These are phyloP conservation scores for Citrullus amarus DNA, from an alignment of 306 rosid genomes.

Conservation along the genomic window DNA sequence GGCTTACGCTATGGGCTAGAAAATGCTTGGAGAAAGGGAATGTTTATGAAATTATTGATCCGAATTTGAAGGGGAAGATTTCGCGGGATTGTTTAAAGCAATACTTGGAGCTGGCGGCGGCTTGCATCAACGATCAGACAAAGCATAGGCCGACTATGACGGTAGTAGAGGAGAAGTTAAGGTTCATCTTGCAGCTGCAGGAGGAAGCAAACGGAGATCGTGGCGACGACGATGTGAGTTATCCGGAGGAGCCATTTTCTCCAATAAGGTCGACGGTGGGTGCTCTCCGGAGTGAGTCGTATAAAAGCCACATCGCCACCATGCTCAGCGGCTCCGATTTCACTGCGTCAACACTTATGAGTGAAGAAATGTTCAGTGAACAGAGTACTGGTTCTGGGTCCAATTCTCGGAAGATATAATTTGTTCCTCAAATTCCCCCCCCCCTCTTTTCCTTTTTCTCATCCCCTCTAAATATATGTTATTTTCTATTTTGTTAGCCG, in stretches of 20 bases:
- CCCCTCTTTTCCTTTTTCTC: not conserved
- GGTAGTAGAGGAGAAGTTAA: not conserved
- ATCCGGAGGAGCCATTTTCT: not conserved
- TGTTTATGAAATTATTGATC: not conserved
- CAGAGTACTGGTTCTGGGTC: not conserved
- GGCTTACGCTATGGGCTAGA: not conserved
- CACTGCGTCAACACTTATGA: not conserved
- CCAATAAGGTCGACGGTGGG: not conserved
- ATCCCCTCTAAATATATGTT: too few species aligned
- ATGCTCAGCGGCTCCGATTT: not conserved
- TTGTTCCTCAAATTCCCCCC: too few species aligned
- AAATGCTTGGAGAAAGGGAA: conserved; percentile 1
- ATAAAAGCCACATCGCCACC: not conserved
- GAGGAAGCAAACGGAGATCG: not conserved
- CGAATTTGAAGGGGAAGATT: not conserved
- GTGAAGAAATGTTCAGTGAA: not conserved
- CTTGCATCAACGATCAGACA: not conserved
- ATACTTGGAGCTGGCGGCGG: not conserved
- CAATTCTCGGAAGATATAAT: not conserved
- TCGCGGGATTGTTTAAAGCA: not conserved
- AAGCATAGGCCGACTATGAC: conserved; percentile 2
- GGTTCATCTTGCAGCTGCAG: not conserved
- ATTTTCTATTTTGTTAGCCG: too few species aligned
- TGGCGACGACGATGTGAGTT: not conserved
- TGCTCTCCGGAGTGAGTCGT: not conserved